Base-by-base conservation (phyloP, 305 asterid species). In the Fraxinus sp. region DNA sequence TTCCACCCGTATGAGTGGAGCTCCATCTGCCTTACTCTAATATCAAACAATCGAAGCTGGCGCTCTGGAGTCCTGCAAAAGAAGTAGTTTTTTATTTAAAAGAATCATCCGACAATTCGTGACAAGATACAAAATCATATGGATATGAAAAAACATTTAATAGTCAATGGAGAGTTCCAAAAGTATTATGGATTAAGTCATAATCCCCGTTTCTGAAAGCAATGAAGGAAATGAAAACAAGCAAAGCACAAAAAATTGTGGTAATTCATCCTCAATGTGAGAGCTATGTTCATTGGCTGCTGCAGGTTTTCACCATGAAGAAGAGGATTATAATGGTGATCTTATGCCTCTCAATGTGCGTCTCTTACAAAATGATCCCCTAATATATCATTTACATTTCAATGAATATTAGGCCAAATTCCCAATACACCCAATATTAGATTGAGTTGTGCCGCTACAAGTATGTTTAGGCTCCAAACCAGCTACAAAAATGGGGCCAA, bases 1-100 rank as follows among this genome's bases (percentile, higher is more conserved):
- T 92, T 92, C 94, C 96, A 96, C 18, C 99, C 98, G 0, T 92
- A 90, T 0, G 93, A 87, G 74, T 92, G 97, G 78, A 90, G 75
- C 88, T 92, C 98, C 80, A 87, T 80, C 52, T 84, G 87, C 88
- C 97, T 92, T 81, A 87, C 35, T 83, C 99, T 82, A 20, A 94
- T 84, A 83, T 96, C 99, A 75, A 85, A 95, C 84, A 96, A 88
- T 57, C 93, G 91, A 72, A 96, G 92, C 89, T 96, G 99, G 74
- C 88, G 87, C 81, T 89, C 97, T 22, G 94, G 97, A n/a, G 93
- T 87, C 91, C 98, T 95, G 93, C 84, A 73, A 84, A 76, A 20
- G 55, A 3, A 64, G 66, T 79, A 13, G 71, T 37, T 37, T 59
- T 59, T 20, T 20, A 30, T 36, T 77, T 30, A 66, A 20, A 28